phyloP scores from a whole-genome alignment of 208 protist species.

The Leishmania guyanensis region DNA sequence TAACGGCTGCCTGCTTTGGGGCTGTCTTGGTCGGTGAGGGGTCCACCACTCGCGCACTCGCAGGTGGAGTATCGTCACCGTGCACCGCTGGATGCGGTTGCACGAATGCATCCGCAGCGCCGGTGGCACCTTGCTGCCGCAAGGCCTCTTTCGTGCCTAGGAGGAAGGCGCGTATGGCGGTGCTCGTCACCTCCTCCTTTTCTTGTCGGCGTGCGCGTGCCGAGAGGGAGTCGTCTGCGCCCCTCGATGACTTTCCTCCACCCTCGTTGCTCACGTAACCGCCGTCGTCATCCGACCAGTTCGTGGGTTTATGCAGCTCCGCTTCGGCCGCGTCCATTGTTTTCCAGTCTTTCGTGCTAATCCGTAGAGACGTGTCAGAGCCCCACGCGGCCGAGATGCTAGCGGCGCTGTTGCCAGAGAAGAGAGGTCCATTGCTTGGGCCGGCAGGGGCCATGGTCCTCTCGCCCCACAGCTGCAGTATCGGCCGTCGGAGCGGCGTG shows the following conservation, averaged over 20 bases:
- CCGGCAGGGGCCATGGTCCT: constrained; percentile 4
- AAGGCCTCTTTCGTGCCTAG: constrained; percentile 9
- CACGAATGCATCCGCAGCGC: not conserved
- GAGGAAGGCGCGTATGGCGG: constrained; percentile 10
- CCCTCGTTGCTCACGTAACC: constrained; percentile 8
- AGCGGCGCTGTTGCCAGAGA: not conserved
- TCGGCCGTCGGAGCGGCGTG: constrained; percentile 10
- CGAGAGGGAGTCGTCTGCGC: not conserved
- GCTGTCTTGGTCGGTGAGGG: not conserved
- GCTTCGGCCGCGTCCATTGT: constrained; percentile 47
- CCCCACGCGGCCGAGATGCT: constrained; percentile 22
- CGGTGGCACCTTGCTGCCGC: constrained; percentile 5
- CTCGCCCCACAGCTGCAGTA: constrained; percentile 34
- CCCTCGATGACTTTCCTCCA: not conserved
- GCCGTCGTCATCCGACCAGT: constrained; percentile 28
- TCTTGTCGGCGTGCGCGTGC: constrained; percentile 17
- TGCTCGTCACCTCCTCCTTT: constrained; percentile 22
- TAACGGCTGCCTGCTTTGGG: not conserved
- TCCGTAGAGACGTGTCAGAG: constrained; percentile 13
- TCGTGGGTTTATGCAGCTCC: constrained; percentile 29
- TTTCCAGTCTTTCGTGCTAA: constrained; percentile 59
- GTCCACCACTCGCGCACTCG: not conserved
- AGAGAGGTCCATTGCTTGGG: not conserved
- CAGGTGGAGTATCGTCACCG: not conserved
- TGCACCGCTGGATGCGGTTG: not conserved